Evolutionary conservation across 495 filamentous ascomycete genomes (phyloP), one percentile per base, ranked within the genome.

Genomic region (Terfezia boudieri): DNA sequence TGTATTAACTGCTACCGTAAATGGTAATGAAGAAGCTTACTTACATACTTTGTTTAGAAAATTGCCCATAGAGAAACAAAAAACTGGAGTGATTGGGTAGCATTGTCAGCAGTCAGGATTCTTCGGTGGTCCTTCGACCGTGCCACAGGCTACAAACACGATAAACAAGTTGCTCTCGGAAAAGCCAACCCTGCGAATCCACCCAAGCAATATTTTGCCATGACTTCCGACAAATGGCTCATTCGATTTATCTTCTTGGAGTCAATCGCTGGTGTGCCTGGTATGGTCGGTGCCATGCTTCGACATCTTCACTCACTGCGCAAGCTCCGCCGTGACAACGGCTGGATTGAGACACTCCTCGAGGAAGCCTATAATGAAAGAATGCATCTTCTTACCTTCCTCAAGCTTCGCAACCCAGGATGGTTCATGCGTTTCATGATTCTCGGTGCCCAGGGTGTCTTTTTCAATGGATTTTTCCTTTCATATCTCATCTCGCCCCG

Each of bases 301-400:
- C 73, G 90, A 17, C 90, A 98, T 68, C 70, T 98, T 8, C 76
- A 82, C 62, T 85, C 80, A 58, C 69, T 98, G 55, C 73, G 90
- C 49, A 73, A 79, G 8, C 78, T 98, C 71, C 86, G 85, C 70
- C 69, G 90, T 36, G 90, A 98, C 66, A 94, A 95, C 59, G 90
- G 92, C 65, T 96, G 90, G 89, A 96, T 99, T 59, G 89, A 95
- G 66, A 95, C 85, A 0, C 74, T 96, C 0, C 75, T 96, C 3
- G 90, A 95, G 67, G 90, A 98, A 68, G 80, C 79, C 50, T 94
- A 83, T 71, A 98, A 98, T 62, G 90, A 98, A 66, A 76, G 89
- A 1, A 95, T 96, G 85, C 89, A 96, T 59, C 78, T 98, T 1
- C 71, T 96, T 43, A 94, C 85, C 0, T 96, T 95, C 70, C 76